Evolutionary conservation across 1,284 basidiomycete species (phyloP), one percentile per base, ranked within the genome.

Genomic region (Ceratobasidium sp.): DNA sequence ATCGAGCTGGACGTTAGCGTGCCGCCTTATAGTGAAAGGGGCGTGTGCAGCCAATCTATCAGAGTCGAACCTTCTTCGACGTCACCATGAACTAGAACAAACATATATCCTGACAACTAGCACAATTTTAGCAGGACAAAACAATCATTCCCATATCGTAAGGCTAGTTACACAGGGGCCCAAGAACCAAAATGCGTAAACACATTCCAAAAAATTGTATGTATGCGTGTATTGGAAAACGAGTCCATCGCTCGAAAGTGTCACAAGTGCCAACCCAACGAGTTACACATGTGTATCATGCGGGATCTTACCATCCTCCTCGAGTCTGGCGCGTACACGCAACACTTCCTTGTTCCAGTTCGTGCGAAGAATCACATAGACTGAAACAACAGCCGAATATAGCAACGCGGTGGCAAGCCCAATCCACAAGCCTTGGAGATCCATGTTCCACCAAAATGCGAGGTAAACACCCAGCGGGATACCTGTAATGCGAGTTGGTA

Each of bases 281-380:
- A n/a, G n/a, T n/a, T n/a, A n/a, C n/a, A n/a, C n/a, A n/a, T n/a
- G n/a, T n/a, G n/a, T n/a, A n/a, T 36, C 33, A 11, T 36, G 33
- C 33, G 33, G 33, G 16, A 29, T 3, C 19, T 66, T 66, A 5
- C 52, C 50, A 6, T 66, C 62, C 25, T 66, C 62, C 42, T 66
- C 62, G 36, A 72, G 64, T 21, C 72, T 56, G 2, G 42, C 39
- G n/a, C 47, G 68, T 7, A 68, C 69, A 19, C 67, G 58, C 56
- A 70, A 19, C 21, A 72, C 70, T 39, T 72, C 72, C 16, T 62
- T 68, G 52, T 30, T 44, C 72, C 72, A 72, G 41, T 72, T 64
- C 7, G 72, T 71, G 27, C 64, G 50, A 14, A 71, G 53, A 19
- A 68, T 56, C 19, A 69, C 57, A 39, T 44, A 62, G 8, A 53